These are phyloP conservation scores for Cyclospora cayetanensis DNA, from an alignment of 169 alveolate species.

Conservation along the genomic window DNA sequence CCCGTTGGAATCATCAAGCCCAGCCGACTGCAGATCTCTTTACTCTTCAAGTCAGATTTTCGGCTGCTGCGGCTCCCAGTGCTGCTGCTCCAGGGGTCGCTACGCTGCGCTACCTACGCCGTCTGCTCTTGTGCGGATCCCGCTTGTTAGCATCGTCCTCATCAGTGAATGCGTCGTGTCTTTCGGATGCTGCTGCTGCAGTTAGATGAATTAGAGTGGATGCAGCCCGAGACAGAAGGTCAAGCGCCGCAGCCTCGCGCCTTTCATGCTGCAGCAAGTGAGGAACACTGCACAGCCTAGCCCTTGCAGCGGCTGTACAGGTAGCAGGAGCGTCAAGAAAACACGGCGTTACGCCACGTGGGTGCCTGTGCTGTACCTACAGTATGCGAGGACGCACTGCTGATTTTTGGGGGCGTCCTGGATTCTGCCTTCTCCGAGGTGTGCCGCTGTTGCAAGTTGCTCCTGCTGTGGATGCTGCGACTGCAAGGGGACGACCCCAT, in stretches of 20 bases:
- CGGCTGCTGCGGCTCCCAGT: background rate
- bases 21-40: conserved; percentile 1
- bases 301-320: background rate
- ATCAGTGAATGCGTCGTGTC: no score
- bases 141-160: no score
- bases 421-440: background rate
- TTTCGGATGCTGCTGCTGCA: no score
- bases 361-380: background rate
- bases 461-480: background rate
- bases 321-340: background rate
- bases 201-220: background rate
- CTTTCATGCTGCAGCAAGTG: background rate
- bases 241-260: background rate
- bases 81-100: background rate
- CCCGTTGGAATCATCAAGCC: background rate
- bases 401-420: background rate
- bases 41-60: background rate
- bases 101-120: background rate
- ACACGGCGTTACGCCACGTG: background rate
- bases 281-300: background rate
- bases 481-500: background rate
- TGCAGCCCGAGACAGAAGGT: conserved; percentile 2
- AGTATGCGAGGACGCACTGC: background rate
- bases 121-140: background rate
- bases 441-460: no score